Evolutionary conservation across 2,329 filamentous ascomycete genomes (phyloP).

Genomic region (Penicillium vulpinum): DNA sequence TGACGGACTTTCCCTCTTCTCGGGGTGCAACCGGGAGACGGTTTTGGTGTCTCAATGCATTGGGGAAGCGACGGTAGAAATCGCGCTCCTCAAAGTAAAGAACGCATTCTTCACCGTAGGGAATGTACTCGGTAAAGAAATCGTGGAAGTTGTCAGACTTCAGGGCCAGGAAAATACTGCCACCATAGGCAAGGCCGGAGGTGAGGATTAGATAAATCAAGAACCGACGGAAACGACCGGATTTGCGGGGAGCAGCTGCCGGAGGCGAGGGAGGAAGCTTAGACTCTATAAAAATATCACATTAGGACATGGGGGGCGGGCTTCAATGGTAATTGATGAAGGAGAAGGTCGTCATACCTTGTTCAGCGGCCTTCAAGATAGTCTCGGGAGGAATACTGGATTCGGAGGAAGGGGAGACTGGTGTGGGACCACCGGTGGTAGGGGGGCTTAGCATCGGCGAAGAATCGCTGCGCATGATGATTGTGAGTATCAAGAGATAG

Average conservation of each 20-base stretch:
- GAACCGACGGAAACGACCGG: conserved; percentile 72
- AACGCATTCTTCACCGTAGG: conserved; percentile 90
- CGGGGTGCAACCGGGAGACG: conserved; percentile 31
- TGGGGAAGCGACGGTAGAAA: conserved; percentile 81
- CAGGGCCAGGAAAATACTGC: conserved; percentile 88
- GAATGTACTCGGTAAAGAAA: conserved; percentile 96
- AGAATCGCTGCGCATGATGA: conserved; percentile 46
- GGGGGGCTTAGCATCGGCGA: conserved; percentile 50
- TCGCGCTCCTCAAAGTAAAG: conserved; percentile 94
- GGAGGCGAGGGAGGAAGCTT: conserved; percentile 40
- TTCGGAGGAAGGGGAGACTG: conserved; percentile 46
- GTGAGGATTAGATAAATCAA: conserved; percentile 75
- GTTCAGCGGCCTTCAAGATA: conserved; percentile 45
- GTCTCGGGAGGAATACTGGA: conserved; percentile 53
- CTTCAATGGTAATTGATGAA: conserved; percentile 8
- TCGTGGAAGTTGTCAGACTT: conserved; percentile 98
- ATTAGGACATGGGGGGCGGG: conserved; percentile 21
- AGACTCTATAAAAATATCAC: conserved; percentile 41
- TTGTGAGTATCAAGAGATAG: conserved; percentile 27
- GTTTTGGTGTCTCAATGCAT: conserved; percentile 52
- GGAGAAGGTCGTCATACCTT: conserved; percentile 26
- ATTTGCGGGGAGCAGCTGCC: conserved; percentile 60
- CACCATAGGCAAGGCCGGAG: conserved; percentile 75
- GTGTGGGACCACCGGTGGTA: conserved; percentile 40
- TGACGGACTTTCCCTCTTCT: conserved; percentile 69